Evolutionary conservation across 2,329 filamentous ascomycete species (phyloP).

Genomic region (Talaromyces islandicus): DNA sequence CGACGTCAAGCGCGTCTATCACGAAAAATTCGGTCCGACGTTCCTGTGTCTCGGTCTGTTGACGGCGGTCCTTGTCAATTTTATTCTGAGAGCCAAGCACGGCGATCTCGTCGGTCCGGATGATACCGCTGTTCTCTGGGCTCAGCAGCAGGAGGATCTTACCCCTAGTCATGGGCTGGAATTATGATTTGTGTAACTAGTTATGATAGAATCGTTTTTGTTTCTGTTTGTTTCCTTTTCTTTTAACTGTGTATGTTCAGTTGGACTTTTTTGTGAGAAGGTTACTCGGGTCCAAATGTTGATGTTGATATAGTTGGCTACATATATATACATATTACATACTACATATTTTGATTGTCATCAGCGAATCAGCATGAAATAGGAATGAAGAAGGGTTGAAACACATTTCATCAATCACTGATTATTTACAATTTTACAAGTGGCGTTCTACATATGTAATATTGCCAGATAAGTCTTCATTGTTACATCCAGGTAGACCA

Average conservation of each 20-base stretch:
- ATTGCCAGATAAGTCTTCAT: too few relatives aligned
- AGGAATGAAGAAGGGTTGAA: neutral
- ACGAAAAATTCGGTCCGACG: conserved; percentile 82
- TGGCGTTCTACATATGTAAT: too few relatives aligned
- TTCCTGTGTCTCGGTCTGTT: conserved; percentile 69
- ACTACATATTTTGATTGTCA: neutral
- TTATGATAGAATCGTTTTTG: neutral
- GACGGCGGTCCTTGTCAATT: conserved; percentile 69
- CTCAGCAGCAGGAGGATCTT: neutral
- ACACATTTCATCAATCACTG: too few relatives aligned
- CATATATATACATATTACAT: neutral
- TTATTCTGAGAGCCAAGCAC: conserved; percentile 67
- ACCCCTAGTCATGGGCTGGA: neutral
- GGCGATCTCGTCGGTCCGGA: neutral
- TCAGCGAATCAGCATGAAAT: neutral
- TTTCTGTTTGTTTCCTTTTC: neutral
- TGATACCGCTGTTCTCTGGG: neutral
- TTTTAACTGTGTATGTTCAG: neutral
- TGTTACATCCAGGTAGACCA: too few relatives aligned
- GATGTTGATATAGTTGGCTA: neutral
- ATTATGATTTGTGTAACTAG: neutral
- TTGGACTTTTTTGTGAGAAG: neutral
- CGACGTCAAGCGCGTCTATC: conserved; percentile 70
- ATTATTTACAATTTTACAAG: too few relatives aligned
- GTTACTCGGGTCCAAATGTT: too few relatives aligned